Evolutionary conservation across 78 protist species (phyloP).

Genomic region (Dictyostelium capitatum): DNA sequence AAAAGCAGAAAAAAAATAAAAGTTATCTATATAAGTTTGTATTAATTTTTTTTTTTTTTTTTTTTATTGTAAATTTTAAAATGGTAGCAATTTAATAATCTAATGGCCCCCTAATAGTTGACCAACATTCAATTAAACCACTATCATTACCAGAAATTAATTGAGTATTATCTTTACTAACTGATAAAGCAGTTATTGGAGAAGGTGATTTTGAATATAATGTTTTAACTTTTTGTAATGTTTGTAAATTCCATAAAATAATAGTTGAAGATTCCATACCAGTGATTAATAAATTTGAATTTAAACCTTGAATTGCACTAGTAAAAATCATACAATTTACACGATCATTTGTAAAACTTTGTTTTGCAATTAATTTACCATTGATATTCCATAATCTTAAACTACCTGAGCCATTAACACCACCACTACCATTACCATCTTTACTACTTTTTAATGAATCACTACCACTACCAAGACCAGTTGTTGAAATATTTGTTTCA

Average conservation of each 20-base stretch:
- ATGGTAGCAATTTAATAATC: constrained; percentile 32
- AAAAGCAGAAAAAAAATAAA: too few relatives aligned
- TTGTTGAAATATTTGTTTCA: background rate
- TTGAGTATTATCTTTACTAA: constrained; percentile 65
- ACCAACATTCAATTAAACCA: constrained; percentile 71
- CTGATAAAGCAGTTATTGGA: constrained; percentile 68
- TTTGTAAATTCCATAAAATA: constrained; percentile 63
- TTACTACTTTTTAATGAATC: background rate
- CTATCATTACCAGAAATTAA: constrained; percentile 52
- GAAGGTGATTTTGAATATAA: background rate
- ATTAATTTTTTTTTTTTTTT: too few relatives aligned
- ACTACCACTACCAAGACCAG: background rate
- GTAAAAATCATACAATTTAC: constrained; percentile 74
- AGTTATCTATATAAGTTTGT: too few relatives aligned
- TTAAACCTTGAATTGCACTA: constrained; percentile 51
- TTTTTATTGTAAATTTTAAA: background rate
- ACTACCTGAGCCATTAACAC: background rate
- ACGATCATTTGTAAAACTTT: constrained; percentile 30
- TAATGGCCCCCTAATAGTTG: background rate
- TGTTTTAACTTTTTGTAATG: constrained; percentile 25
- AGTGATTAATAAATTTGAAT: constrained; percentile 61
- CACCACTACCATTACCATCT: constrained; percentile 14
- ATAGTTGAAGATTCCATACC: constrained; percentile 78
- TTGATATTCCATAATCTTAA: constrained; percentile 65
- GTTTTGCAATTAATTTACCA: constrained; percentile 31